Evolutionary conservation across 208 protist species (phyloP).

Genomic region (Acanthamoeba sp.): DNA sequence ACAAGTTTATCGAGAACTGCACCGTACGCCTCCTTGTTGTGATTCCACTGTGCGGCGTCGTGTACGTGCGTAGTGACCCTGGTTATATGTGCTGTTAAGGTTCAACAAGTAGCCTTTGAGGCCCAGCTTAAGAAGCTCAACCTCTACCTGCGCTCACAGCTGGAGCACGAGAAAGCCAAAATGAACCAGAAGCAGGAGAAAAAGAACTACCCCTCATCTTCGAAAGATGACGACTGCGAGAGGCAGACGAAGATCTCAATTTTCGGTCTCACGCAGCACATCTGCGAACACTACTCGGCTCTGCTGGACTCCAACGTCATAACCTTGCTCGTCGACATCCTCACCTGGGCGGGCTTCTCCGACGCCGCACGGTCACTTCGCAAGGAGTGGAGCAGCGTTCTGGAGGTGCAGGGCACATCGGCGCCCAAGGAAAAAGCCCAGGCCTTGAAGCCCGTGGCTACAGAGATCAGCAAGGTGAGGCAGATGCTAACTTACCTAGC

Average conservation of each 20-base stretch:
- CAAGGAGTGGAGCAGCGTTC: background rate
- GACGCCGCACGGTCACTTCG: slow-evolving; percentile 17
- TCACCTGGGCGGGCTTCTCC: slow-evolving; percentile 20
- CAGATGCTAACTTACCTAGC: background rate
- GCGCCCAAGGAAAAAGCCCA: background rate
- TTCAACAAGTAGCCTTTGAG: slow-evolving; percentile 1
- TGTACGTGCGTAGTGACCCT: background rate
- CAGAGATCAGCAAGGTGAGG: background rate
- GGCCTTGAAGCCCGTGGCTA: background rate
- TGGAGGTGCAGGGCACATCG: background rate
- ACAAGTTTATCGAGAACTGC: slow-evolving; percentile 9
- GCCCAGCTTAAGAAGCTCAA: slow-evolving; percentile 17
- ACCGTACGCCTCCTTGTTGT: background rate
- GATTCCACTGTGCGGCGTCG: background rate
- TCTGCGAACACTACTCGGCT: slow-evolving; percentile 34
- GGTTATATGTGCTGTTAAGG: background rate
- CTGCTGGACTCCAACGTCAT: background rate
- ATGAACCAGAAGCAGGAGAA: background rate
- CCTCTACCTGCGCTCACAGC: background rate
- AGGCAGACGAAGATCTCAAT: background rate
- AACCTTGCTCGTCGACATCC: background rate
- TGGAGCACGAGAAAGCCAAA: background rate
- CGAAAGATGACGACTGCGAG: background rate
- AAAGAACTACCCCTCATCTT: background rate
- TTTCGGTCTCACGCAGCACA: slow-evolving; percentile 5